A percentile compares a stretch with the other conserved stretches of the same genome.
phyloP scores from a whole-genome alignment of 371 early-diverging fungal genomes.

The Apophysomyces trapeziformis region DNA sequence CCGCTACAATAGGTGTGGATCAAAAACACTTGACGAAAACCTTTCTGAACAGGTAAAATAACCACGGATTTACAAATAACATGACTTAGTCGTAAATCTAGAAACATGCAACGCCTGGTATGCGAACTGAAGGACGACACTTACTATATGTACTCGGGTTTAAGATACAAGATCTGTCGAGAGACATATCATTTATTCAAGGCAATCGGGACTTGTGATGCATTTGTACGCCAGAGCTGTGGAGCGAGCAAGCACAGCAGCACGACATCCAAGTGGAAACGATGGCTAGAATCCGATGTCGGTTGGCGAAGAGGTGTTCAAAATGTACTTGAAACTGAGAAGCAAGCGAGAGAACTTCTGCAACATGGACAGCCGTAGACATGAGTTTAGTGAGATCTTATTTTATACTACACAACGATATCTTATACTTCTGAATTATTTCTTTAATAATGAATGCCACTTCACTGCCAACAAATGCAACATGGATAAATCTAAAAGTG shows the following conservation, averaged over 20 bases:
- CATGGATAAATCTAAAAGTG: no score
- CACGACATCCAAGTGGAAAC: constrained; percentile 13
- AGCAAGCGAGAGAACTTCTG: neutral
- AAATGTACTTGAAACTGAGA: neutral
- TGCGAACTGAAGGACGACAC: constrained; percentile 28
- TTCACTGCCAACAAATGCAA: no score
- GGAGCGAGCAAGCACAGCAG: neutral
- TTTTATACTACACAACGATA: neutral
- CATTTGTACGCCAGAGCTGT: constrained; percentile 32
- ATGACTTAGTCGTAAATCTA: neutral
- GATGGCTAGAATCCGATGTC: constrained; percentile 25
- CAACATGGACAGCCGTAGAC: neutral
- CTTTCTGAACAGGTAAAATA: constrained; percentile 64
- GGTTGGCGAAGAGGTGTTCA: constrained; percentile 19
- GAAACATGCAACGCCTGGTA: constrained; percentile 17
- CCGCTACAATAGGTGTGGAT: constrained; percentile 68
- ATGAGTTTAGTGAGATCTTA: neutral
- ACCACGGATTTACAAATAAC: no score
- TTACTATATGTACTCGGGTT: constrained; percentile 34
- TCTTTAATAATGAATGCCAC: no score
- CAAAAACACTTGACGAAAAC: constrained; percentile 46
- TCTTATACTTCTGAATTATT: no score
- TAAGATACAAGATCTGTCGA: constrained; percentile 53
- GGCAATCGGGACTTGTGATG: constrained; percentile 49
- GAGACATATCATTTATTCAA: constrained; percentile 55